Evolutionary conservation across 805 yeast species (phyloP).

Genomic region (Lipomyces starkeyi): DNA sequence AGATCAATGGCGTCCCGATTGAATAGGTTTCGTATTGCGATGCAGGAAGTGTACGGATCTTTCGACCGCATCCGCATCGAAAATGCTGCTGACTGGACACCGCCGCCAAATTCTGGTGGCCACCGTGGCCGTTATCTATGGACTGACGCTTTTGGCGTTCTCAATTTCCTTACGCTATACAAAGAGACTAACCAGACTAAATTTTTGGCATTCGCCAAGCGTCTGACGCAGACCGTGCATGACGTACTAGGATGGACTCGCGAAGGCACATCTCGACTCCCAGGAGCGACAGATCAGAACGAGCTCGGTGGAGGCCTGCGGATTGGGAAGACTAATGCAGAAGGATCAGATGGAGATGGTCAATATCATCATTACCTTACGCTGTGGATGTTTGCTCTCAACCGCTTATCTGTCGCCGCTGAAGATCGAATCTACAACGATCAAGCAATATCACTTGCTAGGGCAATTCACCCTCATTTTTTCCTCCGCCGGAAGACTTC

Average conservation of each 20-base stretch:
- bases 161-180: slow-evolving; percentile 13
- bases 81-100: slow-evolving; percentile 13
- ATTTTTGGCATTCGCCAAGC: slow-evolving; percentile 10
- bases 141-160: slow-evolving; percentile 15
- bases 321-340: slow-evolving; percentile 14
- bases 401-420: slow-evolving; percentile 9
- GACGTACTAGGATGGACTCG: slow-evolving; percentile 12
- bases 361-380: slow-evolving; percentile 17
- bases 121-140: slow-evolving; percentile 14
- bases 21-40: slow-evolving; percentile 6
- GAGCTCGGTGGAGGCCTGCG: slow-evolving; percentile 12
- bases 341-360: slow-evolving; percentile 14
- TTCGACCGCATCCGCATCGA: slow-evolving; percentile 5
- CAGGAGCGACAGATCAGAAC: slow-evolving; percentile 12
- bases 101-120: slow-evolving; percentile 17
- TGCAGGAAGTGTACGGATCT: slow-evolving; percentile 12
- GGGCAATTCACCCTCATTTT: slow-evolving; percentile 15
- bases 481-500: slow-evolving; percentile 11
- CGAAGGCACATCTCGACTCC: slow-evolving; percentile 16
- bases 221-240: slow-evolving; percentile 14
- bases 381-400: slow-evolving; percentile 18
- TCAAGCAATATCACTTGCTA: slow-evolving; percentile 11
- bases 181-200: slow-evolving; percentile 11
- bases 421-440: slow-evolving; percentile 14
- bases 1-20: slow-evolving; percentile 12